phyloP scores from a whole-genome alignment of 2,329 filamentous ascomycete genomes.

The Neonectria punicea region DNA sequence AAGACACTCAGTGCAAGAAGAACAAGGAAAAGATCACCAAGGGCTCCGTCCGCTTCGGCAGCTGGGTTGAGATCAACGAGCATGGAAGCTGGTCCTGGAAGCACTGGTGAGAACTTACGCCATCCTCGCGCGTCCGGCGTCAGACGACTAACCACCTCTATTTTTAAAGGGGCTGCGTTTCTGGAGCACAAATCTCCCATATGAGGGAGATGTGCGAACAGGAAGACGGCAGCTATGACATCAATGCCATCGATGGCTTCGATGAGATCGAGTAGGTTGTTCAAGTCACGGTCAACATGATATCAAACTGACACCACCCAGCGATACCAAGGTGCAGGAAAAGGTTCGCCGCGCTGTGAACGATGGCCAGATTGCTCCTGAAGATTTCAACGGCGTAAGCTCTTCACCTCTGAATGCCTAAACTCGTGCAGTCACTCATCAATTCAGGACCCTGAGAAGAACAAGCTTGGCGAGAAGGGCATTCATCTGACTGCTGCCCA shows the following conservation, averaged over 20 bases:
- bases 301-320: constrained; percentile 35
- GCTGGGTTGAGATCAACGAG: constrained; percentile 72
- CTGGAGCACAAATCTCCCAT: constrained; percentile 76
- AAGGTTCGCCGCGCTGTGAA: constrained; percentile 79
- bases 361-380: constrained; percentile 83
- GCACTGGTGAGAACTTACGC: constrained; percentile 77
- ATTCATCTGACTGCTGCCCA: constrained; percentile 62
- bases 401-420: not conserved
- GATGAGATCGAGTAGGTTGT: constrained; percentile 73
- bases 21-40: constrained; percentile 77
- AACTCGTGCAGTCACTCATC: constrained; percentile 20
- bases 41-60: constrained; percentile 81
- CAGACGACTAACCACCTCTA: constrained; percentile 6
- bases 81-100: constrained; percentile 79
- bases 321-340: constrained; percentile 70
- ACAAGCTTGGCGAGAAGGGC: constrained; percentile 73
- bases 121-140: not conserved
- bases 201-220: constrained; percentile 66
- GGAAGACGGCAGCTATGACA: constrained; percentile 63
- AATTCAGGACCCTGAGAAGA: constrained; percentile 76
- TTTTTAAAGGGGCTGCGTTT: constrained; percentile 82
- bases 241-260: constrained; percentile 80
- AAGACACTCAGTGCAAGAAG: constrained; percentile 78
- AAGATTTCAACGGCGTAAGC: constrained; percentile 90
- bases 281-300: not conserved